Base-by-base conservation (phyloP, 176 grass and related monocot species). In the Paspalum notatum region DNA sequence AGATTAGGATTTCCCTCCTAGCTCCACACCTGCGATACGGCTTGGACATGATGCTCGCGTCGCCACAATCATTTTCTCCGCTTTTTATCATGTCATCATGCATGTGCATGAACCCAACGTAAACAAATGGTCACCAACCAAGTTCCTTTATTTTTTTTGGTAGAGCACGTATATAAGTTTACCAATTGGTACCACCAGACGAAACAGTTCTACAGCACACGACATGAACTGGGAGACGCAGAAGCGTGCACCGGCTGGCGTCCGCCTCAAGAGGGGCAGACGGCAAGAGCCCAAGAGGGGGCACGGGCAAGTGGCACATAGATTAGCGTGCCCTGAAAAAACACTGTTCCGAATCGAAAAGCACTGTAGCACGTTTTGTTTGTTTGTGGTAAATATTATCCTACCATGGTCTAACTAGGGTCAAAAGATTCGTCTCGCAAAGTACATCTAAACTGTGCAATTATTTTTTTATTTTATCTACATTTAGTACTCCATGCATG, bases 1-100 rank as follows among this genome's bases (percentile, higher is more conserved):
- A 70, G 74, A 57, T 38, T 85, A 50, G 80, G 57, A 17, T 16
- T 55, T n/a, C 61, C 46, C 68, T 57, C 14, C 64, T 44, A 9
- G 47, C 76, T 68, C 67, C 85, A 32, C 32, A 32, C 32, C 3
- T 32, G 32, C 32, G 25, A 80, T 86, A 70, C 54, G 44, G 3
- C 2, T 8, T 40, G 54, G 58, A 52, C 57, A 82, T 0, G 6
- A 64, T 74, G 59, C 65, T 66, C 66, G 74, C 45, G 7, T 7
- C 5, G 57, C 53, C 70, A 51, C 41, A 2, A 50, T 43, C 41
- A 16, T 47, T 80, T 66, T 11, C 47, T 20, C 18, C 12, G 27
- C 27, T 8, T 49, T 47, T 15, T 27, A 70, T 51, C 64, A 48
- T 51, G 20, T n/a, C n/a, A n/a, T n/a, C n/a, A n/a, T 51, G 26